Evolutionary conservation across 1,284 basidiomycete species (phyloP).

Genomic region (Pholiota adiposa): DNA sequence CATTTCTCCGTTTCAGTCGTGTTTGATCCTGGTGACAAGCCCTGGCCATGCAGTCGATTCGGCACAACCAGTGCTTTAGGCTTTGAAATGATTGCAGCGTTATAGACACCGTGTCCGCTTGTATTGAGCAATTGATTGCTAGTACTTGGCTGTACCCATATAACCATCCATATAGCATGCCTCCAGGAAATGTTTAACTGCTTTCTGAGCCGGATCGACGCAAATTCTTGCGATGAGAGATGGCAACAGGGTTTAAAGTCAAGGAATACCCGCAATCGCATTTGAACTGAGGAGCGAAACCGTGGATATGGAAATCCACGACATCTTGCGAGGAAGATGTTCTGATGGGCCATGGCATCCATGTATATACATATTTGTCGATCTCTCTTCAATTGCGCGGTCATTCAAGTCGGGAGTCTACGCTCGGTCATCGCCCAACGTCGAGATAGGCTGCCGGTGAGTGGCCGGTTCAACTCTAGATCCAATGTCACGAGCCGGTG

Average conservation of each 20-base stretch:
- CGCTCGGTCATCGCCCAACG: no score
- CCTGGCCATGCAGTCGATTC: no score
- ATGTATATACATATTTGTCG: no score
- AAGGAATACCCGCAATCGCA: not conserved
- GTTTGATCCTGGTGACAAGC: no score
- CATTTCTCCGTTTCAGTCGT: no score
- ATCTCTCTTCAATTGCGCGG: no score
- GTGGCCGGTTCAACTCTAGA: conserved; percentile 14
- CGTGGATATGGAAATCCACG: no score
- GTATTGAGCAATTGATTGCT: not conserved
- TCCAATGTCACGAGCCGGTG: conserved; percentile 17
- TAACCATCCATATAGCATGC: not conserved
- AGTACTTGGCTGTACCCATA: not conserved
- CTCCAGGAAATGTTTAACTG: conserved; percentile 1
- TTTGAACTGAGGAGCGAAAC: not conserved
- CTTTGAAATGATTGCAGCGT: no score
- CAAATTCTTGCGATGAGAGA: not conserved
- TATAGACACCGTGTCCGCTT: not conserved
- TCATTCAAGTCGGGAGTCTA: no score
- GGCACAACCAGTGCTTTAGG: no score
- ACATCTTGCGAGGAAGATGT: no score
- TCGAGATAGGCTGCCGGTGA: conserved; percentile 5
- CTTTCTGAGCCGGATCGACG: conserved; percentile 10
- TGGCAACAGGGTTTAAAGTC: not conserved
- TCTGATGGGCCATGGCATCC: no score